Base-by-base conservation (phyloP, 1,284 basidiomycete species). In the Ganoderma meredithae region DNA sequence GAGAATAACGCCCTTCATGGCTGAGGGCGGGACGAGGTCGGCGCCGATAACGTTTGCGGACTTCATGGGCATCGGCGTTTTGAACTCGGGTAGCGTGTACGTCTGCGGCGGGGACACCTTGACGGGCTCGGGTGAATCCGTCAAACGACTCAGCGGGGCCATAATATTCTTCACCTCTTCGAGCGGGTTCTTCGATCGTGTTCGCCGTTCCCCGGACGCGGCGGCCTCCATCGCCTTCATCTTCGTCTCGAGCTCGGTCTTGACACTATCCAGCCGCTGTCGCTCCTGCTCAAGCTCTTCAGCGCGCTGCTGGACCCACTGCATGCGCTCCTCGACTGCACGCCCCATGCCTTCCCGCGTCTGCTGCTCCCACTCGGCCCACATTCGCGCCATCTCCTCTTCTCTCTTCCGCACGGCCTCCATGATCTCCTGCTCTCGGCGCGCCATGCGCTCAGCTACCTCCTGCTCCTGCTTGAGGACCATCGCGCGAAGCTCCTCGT, bases 1-100 rank as follows among this genome's bases (percentile, higher is more conserved):
- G 43, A 94, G 82, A 47, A 95, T 84, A 43, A 94, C 90, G 3
- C 93, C 93, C 76, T 92, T 92, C 93, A 95, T 95, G 0, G 93
- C 92, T 1, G 90, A 91, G 1, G 85, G 85, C 25, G 80, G 75
- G 10, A 77, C 72, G 27, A 76, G 71, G 52, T 80, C 76, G 52
- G 62, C 12, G 59, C 64, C 33, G 65, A 69, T 27, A 64, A 69
- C 65, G 66, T 73, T 69, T 59, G 60, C 65, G 15, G 69, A 67
- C 40, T 71, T 69, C n/a, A 70, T 72, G 12, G 74, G 78, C 25
- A 78, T 73, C 0, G 86, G 85, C 1, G 85, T 86, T 63, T 83
- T 80, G 66, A 83, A 78, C 65, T 73, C 62, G 55, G 75, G 73
- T 65, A 78, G 66, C 60, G 81, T 78, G 68, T 83, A 76, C 31